Base-by-base conservation (phyloP, 1,284 basidiomycete species). In the Amylostereum areolatum region DNA sequence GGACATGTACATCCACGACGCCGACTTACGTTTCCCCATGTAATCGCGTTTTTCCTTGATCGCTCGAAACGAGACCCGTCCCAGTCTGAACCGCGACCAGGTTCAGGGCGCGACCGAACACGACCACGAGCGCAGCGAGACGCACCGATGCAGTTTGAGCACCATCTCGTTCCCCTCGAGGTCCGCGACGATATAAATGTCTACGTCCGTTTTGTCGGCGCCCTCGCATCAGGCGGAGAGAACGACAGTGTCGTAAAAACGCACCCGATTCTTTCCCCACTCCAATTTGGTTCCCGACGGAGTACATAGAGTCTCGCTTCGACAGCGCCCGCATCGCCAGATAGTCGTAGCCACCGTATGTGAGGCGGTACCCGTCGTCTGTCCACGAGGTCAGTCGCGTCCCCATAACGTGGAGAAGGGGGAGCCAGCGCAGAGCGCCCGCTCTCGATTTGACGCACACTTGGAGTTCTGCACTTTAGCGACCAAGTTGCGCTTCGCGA, bases 1-100 rank as follows among this genome's bases (percentile, higher is more conserved):
- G 47, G 92, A 96, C 92, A 99, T 94, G 71, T 97, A 99, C 95
- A 99, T 97, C 96, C 96, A 99, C 30, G 92, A 96, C 0, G 95
- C 95, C 33, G 89, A 92, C 69, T 93, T 93, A 35, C 96, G 81
- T 66, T 96, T 97, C 30, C 94, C 92, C 57, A 99, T 75, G 67
- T 99, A 99, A 66, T 99, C 97, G 55, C 96, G 79, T 66, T 99
- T 99, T 59, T 88, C 81, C 70, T 99, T 99, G 72, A 99, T 95
- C 0, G 92, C 85, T 46, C 96, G 85, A 71, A 99, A 99, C 0
- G 94, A 97, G 61, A 98, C 85, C 39, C 96, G 87, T 28, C 96
- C 96, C 32, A 99, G 79, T 42, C 96, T 95, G 62, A n/a, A 52
- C 18, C 18, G 40, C 36, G 40, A 53, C 35, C 40, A 31, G 24